Evolutionary conservation across 2,329 filamentous ascomycete species (phyloP).

Genomic region (Fusarium circinatum): DNA sequence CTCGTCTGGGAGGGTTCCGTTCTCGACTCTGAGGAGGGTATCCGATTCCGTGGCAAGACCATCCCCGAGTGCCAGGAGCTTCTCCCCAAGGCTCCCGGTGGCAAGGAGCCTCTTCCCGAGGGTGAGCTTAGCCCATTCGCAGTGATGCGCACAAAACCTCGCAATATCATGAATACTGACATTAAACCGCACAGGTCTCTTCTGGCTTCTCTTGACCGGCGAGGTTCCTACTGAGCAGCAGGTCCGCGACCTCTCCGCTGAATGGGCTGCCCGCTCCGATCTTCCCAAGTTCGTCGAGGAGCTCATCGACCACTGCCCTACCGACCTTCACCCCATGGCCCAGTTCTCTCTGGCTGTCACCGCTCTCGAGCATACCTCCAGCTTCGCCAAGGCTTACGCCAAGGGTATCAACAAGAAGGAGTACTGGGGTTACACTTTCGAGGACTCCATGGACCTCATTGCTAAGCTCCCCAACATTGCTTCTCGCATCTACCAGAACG

Average conservation of each 20-base stretch:
- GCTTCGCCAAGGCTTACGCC: conserved; percentile 98
- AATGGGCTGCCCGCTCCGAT: conserved; percentile 98
- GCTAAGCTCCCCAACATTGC: conserved; percentile 99
- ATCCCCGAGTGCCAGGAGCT: conserved; percentile 99
- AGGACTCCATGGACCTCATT: conserved; percentile 99
- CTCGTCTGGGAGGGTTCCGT: conserved; percentile 99
- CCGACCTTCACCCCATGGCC: conserved; percentile 98
- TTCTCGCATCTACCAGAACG: conserved; percentile 98
- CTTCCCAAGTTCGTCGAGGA: conserved; percentile 98
- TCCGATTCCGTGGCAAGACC: conserved; percentile 98
- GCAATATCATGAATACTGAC: conserved; percentile 21
- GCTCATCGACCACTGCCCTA: conserved; percentile 99
- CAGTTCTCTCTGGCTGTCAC: conserved; percentile 98
- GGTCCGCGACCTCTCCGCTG: conserved; percentile 96
- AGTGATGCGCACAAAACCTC: neutral
- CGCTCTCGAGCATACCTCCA: conserved; percentile 97
- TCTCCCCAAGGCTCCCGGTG: conserved; percentile 95
- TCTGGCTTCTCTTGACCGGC: conserved; percentile 98
- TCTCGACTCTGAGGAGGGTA: conserved; percentile 98
- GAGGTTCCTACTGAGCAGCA: conserved; percentile 98
- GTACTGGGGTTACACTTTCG: conserved; percentile 99
- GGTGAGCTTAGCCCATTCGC: conserved; percentile 59
- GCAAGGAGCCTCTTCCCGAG: conserved; percentile 96
- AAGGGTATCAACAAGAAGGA: conserved; percentile 99
- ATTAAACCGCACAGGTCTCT: conserved; percentile 73